Base-by-base conservation (phyloP, 495 filamentous ascomycete species). In the Astrothelium macrocarpum region DNA sequence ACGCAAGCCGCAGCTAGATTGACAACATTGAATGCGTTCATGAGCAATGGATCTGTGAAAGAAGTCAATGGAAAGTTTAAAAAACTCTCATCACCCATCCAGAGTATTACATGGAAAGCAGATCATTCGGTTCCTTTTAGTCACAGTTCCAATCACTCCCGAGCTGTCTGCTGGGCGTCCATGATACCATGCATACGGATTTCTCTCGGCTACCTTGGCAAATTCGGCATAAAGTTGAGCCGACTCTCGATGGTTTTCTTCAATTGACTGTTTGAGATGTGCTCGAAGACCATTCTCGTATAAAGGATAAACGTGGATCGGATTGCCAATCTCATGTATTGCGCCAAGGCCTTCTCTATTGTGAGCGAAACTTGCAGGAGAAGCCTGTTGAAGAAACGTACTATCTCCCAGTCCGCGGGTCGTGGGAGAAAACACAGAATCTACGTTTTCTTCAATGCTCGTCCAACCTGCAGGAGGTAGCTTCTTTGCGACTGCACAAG, bases 21-120 rank as follows among this genome's bases (percentile, higher is more conserved):
- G 63, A 85, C 76, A 18, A 74, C 80, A 67, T 85, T 84, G 74
- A 84, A 84, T 31, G 82, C 81, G 69, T 85, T 85, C 82, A 84
- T 84, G 39, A 84, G 68, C 16, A 85, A 74, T 5, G 82, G 80
- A 74, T 85, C 82, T 85, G 60, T n/a, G 1, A 5, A 20, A 23
- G 23, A 46, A 31, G 26, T 23, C 45, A 26, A 16, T 12, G 23
- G 2, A 25, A 53, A 62, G 39, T 26, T 32, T 4, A 45, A 34
- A 14, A 42, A n/a, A 64, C 59, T 65, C 42, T 20, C 1, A 16
- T 7, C 11, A 32, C 26, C 34, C 26, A 26, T 4, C 23, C 25
- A 56, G 20, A 39, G 12, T 29, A 56, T 59, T 65, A 75, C 81
- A 83, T 32, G 81, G 81, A 59, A 73, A 78, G 63, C 79, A 82